A percentile compares a stretch with the other conserved stretches of the same genome.
phyloP scores from a whole-genome alignment of 176 grass and related monocot species.

The Oryza glaberrima region DNA sequence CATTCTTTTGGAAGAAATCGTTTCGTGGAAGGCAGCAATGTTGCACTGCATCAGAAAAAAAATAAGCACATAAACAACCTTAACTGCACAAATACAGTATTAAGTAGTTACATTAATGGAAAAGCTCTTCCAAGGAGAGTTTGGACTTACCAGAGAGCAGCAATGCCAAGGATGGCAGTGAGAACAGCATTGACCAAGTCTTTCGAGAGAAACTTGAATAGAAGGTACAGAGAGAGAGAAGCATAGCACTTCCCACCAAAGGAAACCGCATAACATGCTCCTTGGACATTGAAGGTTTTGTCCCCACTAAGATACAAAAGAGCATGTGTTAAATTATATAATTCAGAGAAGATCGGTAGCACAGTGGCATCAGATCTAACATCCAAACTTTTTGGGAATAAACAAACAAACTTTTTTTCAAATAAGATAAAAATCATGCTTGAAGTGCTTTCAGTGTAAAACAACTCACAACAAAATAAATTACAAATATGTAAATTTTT shows the following conservation, averaged over 20 bases:
- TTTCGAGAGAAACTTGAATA: conserved; percentile 93
- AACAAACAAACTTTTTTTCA: too few species aligned
- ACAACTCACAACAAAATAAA: too few species aligned
- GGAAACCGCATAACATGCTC: conserved; percentile 97
- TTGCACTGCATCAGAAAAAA: conserved; percentile 58
- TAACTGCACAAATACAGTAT: not conserved
- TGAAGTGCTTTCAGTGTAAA: too few species aligned
- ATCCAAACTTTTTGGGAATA: too few species aligned
- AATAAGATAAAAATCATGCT: too few species aligned
- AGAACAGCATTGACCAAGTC: conserved; percentile 90
- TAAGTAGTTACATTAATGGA: conserved; percentile 7
- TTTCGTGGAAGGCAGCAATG: conserved; percentile 73
- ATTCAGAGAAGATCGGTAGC: too few species aligned
- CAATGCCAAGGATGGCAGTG: conserved; percentile 83
- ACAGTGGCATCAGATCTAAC: too few species aligned
- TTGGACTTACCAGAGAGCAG: conserved; percentile 70
- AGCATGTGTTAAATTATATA: not conserved
- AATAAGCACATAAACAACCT: not conserved
- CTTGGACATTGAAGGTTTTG: conserved; percentile 63
- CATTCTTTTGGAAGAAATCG: conserved; percentile 78
- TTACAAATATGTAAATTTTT: too few species aligned
- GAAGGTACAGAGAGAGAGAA: conserved; percentile 80
- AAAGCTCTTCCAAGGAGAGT: not conserved
- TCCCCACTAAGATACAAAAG: not conserved
- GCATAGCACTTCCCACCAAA: conserved; percentile 93